Conservation (phyloP, 163 green algal species). For the Volvox carteri region DNA sequence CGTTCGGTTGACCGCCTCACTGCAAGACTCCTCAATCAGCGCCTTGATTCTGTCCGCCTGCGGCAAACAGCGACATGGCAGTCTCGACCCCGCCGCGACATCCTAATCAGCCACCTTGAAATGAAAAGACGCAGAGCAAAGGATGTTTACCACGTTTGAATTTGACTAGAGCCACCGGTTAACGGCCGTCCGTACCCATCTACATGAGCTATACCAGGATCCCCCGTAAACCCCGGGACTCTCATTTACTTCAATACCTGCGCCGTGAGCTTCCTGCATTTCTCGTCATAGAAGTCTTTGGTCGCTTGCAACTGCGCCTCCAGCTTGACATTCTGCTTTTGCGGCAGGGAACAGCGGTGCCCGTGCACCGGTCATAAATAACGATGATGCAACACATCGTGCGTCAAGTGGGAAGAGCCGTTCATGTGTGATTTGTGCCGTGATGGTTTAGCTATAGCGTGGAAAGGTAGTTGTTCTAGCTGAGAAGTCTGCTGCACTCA, state of each 20-base stretch:
- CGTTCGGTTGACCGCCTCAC: slow-evolving; percentile 55
- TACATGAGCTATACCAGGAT: neutral
- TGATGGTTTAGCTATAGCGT: neutral
- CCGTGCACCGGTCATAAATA: neutral
- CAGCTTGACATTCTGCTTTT: slow-evolving; percentile 64
- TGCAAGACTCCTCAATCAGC: slow-evolving; percentile 63
- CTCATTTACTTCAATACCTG: slow-evolving; percentile 38
- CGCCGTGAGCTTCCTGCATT: slow-evolving; percentile 70
- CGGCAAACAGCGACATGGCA: too few relatives aligned
- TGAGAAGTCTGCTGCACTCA: too few relatives aligned
- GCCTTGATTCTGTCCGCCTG: slow-evolving; percentile 55
- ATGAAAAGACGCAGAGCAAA: neutral
- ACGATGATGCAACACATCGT: neutral
- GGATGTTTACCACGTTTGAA: neutral
- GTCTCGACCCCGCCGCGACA: too few relatives aligned
- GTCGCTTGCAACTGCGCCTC: slow-evolving; percentile 70
- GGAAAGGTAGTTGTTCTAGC: too few relatives aligned
- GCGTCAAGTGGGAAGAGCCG: neutral
- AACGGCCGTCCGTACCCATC: too few relatives aligned
- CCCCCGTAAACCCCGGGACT: neutral
- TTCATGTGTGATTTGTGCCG: neutral
- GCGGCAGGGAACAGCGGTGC: too few relatives aligned
- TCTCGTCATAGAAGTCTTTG: slow-evolving; percentile 72
- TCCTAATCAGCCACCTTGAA: too few relatives aligned
- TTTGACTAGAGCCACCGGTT: too few relatives aligned